Conservation (phyloP, 108 stramenopile genomes). For the Fistulifera pelliculosa region DNA sequence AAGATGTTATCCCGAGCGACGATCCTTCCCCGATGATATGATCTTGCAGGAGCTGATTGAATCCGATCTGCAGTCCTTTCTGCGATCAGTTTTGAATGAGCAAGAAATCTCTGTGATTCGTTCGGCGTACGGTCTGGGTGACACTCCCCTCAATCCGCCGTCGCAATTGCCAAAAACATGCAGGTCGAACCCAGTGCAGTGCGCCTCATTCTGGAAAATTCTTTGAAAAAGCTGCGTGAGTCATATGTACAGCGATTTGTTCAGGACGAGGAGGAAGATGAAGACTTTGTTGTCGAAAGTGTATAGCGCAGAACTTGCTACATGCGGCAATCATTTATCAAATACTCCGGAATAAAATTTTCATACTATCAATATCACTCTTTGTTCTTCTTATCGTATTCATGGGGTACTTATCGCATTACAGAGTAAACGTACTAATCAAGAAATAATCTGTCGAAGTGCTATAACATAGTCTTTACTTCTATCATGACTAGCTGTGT, state of each 20-base stretch:
- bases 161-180: not conserved
- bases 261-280: not conserved
- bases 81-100: constrained; percentile 28
- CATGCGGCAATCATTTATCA: no score
- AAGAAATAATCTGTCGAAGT: no score
- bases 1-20: constrained; percentile 34
- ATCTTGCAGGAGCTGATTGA: constrained; percentile 33
- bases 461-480: no score
- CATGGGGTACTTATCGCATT: no score
- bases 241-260: not conserved
- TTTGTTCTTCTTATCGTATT: no score
- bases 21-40: constrained; percentile 34
- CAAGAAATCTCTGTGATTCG: constrained; percentile 42
- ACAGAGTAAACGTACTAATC: no score
- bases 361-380: no score
- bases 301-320: no score
- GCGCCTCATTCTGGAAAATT: not conserved
- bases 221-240: not conserved
- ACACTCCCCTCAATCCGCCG: constrained; percentile 18
- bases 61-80: constrained; percentile 40
- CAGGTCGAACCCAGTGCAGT: not conserved
- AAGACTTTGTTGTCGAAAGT: no score
- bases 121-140: constrained; percentile 47
- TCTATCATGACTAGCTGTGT: no score
- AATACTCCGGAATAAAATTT: no score